Percentiles rank a stretch among this genome's conserved stretches.
phyloP scores from a whole-genome alignment of 2,329 filamentous ascomycete genomes.

The Didymella arachidicola region DNA sequence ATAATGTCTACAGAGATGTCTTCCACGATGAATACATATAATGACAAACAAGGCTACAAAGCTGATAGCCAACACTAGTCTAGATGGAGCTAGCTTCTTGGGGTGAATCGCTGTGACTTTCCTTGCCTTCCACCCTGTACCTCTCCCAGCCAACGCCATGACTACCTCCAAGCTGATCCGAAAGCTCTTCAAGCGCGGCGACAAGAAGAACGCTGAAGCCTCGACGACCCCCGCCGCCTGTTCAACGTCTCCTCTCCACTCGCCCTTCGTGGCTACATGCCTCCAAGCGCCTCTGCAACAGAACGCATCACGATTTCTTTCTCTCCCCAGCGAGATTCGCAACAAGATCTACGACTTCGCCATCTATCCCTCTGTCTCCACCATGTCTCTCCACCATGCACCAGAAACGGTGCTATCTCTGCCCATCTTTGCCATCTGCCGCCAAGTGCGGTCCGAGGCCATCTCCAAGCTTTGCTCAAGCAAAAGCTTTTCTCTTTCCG shows the following conservation, averaged over 20 bases:
- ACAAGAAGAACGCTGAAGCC: not conserved
- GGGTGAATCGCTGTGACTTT: not conserved
- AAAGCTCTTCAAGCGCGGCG: not conserved
- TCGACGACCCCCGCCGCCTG: not conserved
- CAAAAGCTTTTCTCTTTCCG: slow-evolving; percentile 11
- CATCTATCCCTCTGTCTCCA: slow-evolving; percentile 10
- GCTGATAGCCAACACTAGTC: not conserved
- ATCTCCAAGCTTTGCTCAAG: slow-evolving; percentile 23
- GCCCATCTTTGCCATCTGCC: slow-evolving; percentile 25
- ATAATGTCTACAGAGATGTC: slow-evolving; percentile 4
- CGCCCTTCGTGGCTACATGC: not conserved
- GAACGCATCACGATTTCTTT: slow-evolving; percentile 11
- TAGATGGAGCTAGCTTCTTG: not conserved
- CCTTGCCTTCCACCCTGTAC: not conserved
- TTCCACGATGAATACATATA: not conserved
- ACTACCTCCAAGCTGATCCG: not conserved
- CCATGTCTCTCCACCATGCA: slow-evolving; percentile 3
- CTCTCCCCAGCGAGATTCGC: slow-evolving; percentile 26
- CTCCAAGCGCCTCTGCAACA: not conserved
- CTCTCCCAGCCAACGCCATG: not conserved
- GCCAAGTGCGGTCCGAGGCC: slow-evolving; percentile 26
- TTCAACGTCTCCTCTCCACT: not conserved
- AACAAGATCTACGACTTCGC: slow-evolving; percentile 21
- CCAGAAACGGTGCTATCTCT: slow-evolving; percentile 7
- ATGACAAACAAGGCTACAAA: slow-evolving; percentile 12